These are phyloP conservation scores for Gossypium mustelinum DNA, from an alignment of 345 rosid species.

Conservation along the genomic window DNA sequence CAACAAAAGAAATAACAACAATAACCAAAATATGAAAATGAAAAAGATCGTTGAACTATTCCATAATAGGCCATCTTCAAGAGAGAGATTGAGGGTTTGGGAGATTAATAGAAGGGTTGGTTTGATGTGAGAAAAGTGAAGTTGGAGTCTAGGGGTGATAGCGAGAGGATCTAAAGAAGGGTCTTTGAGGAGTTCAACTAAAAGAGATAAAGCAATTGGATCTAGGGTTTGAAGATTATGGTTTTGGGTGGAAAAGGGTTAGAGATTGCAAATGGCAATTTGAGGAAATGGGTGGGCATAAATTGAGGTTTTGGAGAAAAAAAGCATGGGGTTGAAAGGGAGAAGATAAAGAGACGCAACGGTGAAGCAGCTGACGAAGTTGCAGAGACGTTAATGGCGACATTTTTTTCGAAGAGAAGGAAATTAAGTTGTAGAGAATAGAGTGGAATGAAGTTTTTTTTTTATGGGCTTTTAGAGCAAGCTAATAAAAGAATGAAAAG, in stretches of 20 bases:
- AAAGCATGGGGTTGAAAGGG: constrained; percentile 3
- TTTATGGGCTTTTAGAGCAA: no score
- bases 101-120: constrained; percentile 52
- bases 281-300: constrained; percentile 19
- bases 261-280: constrained; percentile 18
- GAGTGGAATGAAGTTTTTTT: no score
- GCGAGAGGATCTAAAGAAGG: constrained; percentile 44
- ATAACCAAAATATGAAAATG: no score
- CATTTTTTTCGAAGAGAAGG: constrained; percentile 31
- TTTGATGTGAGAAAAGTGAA: constrained; percentile 69
- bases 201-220: constrained; percentile 55
- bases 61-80: constrained; percentile 48
- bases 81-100: constrained; percentile 56
- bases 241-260: constrained; percentile 35
- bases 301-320: constrained; percentile 14
- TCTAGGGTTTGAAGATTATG: constrained; percentile 23
- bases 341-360: constrained; percentile 21
- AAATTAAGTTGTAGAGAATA: not conserved
- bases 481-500: no score
- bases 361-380: constrained; percentile 46
- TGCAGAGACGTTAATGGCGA: constrained; percentile 51
- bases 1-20: no score
- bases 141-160: constrained; percentile 54
- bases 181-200: constrained; percentile 52
- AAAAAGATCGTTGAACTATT: no score